Evolutionary conservation across 2,329 filamentous ascomycete genomes (phyloP).

Genomic region (Cercospora sp.): DNA sequence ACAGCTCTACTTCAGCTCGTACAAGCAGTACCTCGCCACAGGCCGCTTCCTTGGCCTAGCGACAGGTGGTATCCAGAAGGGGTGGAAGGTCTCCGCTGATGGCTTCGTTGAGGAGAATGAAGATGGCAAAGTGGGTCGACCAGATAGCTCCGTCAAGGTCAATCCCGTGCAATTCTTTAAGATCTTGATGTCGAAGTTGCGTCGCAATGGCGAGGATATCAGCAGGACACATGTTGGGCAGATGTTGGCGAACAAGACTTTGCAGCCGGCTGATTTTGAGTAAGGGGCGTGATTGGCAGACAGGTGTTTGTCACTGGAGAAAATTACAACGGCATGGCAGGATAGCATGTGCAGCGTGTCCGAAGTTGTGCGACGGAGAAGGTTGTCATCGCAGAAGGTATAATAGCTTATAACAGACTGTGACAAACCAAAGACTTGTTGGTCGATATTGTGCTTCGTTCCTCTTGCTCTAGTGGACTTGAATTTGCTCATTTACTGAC

Average conservation of each 20-base stretch:
- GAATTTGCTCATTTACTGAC: neutral
- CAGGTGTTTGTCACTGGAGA: neutral
- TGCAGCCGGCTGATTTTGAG: neutral
- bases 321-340: neutral
- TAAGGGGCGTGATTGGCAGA: neutral
- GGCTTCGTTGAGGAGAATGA: constrained; percentile 30
- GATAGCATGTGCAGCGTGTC: neutral
- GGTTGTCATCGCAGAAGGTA: neutral
- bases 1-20: constrained; percentile 62
- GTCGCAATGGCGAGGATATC: constrained; percentile 31
- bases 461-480: neutral
- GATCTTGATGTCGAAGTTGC: constrained; percentile 27
- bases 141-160: constrained; percentile 15
- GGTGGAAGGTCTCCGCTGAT: constrained; percentile 26
- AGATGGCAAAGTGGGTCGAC: constrained; percentile 19
- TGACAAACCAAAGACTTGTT: neutral
- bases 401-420: neutral
- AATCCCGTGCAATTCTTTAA: constrained; percentile 33
- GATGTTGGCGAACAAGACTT: constrained; percentile 21
- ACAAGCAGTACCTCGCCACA: constrained; percentile 55
- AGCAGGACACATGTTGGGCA: constrained; percentile 34
- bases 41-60: constrained; percentile 57
- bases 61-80: neutral
- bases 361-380: neutral
- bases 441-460: neutral